A percentile compares a stretch with the other conserved stretches of the same genome.
phyloP scores from a whole-genome alignment of 2,329 filamentous ascomycete genomes.

The Neobulgaria alba region DNA sequence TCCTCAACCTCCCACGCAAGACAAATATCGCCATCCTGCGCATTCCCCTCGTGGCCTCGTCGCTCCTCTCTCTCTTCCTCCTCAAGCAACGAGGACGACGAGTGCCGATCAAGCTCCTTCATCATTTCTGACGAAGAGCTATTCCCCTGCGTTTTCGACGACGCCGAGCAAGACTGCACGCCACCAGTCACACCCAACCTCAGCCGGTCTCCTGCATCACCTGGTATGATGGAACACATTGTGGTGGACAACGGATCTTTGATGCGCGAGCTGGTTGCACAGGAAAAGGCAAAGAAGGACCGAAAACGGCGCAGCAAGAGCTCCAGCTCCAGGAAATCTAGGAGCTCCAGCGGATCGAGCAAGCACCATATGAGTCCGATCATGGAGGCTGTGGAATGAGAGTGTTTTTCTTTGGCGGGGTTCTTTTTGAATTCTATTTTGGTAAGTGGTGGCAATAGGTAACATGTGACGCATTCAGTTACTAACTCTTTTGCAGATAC shows the following conservation, averaged over 20 bases:
- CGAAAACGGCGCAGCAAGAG: slow-evolving; percentile 14
- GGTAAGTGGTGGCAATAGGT: slow-evolving; percentile 10
- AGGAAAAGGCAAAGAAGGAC: slow-evolving; percentile 25
- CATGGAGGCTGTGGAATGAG: slow-evolving; percentile 39
- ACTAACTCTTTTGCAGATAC: too few species aligned
- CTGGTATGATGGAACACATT: slow-evolving; percentile 17
- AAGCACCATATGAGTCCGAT: slow-evolving; percentile 54
- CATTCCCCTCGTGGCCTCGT: slow-evolving; percentile 51
- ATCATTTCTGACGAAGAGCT: slow-evolving; percentile 54
- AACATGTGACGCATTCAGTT: slow-evolving; percentile 3
- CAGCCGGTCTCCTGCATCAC: slow-evolving; percentile 18
- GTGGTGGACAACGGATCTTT: slow-evolving; percentile 23
- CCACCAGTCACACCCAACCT: slow-evolving; percentile 28
- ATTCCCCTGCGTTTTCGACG: slow-evolving; percentile 41
- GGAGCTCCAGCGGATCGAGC: slow-evolving; percentile 28
- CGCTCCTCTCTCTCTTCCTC: slow-evolving; percentile 38
- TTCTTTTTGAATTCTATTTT: slow-evolving; percentile 10
- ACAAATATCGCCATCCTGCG: slow-evolving; percentile 33
- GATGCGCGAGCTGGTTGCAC: slow-evolving; percentile 23
- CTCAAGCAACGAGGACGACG: slow-evolving; percentile 14
- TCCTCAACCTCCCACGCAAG: slow-evolving; percentile 14
- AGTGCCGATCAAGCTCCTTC: slow-evolving; percentile 19
- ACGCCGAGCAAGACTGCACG: slow-evolving; percentile 37
- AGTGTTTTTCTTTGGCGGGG: slow-evolving; percentile 1
- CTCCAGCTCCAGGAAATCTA: slow-evolving; percentile 28